Conservation (phyloP, 148 eudicot species). For the Silene uniflora region DNA sequence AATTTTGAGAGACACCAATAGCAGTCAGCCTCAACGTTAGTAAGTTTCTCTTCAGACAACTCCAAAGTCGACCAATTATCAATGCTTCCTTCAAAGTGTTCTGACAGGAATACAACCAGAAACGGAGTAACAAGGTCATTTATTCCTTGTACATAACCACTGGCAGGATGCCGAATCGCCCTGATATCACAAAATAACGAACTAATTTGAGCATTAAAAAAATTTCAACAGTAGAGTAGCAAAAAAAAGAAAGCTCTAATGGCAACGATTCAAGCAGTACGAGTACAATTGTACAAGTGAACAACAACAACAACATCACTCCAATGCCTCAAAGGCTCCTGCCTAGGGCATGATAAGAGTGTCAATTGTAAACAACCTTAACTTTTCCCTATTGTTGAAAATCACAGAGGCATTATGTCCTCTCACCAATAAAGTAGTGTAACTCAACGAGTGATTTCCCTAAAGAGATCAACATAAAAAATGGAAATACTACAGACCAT, state of each 20-base stretch:
- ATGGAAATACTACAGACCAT: slow-evolving; percentile 51
- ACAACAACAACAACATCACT: no score
- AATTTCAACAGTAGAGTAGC: neutral
- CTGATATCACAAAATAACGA: slow-evolving; percentile 35
- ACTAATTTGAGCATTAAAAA: slow-evolving; percentile 4
- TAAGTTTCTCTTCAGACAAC: slow-evolving; percentile 55
- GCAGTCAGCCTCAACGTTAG: slow-evolving; percentile 87
- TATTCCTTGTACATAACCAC: slow-evolving; percentile 99
- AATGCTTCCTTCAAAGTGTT: slow-evolving; percentile 63
- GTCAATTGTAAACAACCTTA: neutral
- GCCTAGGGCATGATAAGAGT: no score
- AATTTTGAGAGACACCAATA: slow-evolving; percentile 91
- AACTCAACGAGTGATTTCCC: neutral
- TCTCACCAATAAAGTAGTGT: neutral
- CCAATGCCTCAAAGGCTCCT: neutral
- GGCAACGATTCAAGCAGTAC: neutral
- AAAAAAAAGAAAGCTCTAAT: neutral
- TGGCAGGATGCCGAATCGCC: slow-evolving; percentile 99
- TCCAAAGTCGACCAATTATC: slow-evolving; percentile 66
- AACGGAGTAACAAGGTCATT: slow-evolving; percentile 93
- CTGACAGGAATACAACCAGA: slow-evolving; percentile 91
- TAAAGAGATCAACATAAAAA: slow-evolving; percentile 1
- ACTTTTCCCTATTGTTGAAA: no score
- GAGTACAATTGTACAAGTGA: neutral
- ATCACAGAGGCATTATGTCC: neutral